Percentiles rank a stretch among this genome's conserved stretches.
These are phyloP conservation scores for Rhododendron mucronatum DNA, from an alignment of 148 eudicot species.

Conservation along the genomic window DNA sequence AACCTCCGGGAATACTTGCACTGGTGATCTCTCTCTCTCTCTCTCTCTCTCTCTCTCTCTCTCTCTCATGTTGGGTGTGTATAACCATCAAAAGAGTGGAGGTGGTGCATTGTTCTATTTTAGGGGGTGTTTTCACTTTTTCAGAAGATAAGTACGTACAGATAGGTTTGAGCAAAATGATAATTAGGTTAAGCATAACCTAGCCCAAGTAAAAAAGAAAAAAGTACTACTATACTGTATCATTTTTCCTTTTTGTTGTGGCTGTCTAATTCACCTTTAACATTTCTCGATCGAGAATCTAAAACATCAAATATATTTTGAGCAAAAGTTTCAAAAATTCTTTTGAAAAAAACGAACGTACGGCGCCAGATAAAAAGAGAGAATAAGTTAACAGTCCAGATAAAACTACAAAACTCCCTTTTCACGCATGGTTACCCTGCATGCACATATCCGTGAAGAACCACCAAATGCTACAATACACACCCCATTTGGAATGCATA, in stretches of 20 bases:
- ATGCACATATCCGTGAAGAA: not conserved
- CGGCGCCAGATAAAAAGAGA: not conserved
- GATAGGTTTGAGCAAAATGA: not conserved
- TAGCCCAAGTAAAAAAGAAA: no score
- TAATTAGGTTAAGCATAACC: not conserved
- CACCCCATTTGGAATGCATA: not conserved
- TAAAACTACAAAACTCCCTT: not conserved
- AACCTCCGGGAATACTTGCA: slow-evolving; percentile 71
- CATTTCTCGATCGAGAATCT: not conserved
- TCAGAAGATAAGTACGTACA: not conserved
- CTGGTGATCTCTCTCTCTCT: slow-evolving; percentile 40
- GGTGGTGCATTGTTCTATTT: not conserved
- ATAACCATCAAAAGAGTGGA: not conserved
- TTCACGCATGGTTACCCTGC: not conserved
- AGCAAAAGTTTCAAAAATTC: not conserved
- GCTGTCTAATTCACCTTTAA: not conserved
- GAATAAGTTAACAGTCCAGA: not conserved
- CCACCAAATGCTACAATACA: not conserved
- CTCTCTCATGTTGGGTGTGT: not conserved
- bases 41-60: slow-evolving; percentile 6
- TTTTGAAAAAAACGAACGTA: no score
- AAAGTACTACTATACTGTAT: no score
- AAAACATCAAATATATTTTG: not conserved
- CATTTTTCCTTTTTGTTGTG: not conserved
- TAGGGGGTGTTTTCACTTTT: not conserved